These are phyloP conservation scores for Darksidea phi DNA, from an alignment of 495 filamentous ascomycete genomes.

Conservation along the genomic window DNA sequence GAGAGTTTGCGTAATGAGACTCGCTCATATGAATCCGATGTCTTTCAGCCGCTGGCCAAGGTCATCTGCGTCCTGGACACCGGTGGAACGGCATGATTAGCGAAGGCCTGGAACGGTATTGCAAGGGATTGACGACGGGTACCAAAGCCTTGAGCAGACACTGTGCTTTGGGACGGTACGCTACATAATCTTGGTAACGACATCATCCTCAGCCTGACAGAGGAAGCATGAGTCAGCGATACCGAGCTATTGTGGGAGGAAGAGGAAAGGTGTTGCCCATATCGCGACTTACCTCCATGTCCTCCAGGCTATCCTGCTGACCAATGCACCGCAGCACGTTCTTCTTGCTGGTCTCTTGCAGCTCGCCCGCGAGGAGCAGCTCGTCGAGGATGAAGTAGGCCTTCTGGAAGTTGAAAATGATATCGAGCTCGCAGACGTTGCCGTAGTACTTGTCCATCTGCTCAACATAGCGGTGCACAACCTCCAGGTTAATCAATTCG, in stretches of 20 bases:
- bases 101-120: constrained; percentile 12
- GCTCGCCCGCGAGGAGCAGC: constrained; percentile 89
- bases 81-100: constrained; percentile 26
- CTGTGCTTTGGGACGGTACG: constrained; percentile 5
- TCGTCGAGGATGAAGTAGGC: constrained; percentile 99
- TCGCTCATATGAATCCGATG: constrained; percentile 35
- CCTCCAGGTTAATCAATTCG: constrained; percentile 95
- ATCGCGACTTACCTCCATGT: constrained; percentile 83
- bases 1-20: constrained; percentile 20
- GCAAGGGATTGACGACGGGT: constrained; percentile 1
- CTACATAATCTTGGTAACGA: constrained; percentile 91
- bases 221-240: constrained; percentile 41
- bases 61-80: constrained; percentile 34
- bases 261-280: constrained; percentile 13
- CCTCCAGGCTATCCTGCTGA: constrained; percentile 90
- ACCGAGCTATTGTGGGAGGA: constrained; percentile 51
- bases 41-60: constrained; percentile 32
- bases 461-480: constrained; percentile 98
- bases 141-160: constrained; percentile 6
- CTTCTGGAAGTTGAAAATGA: constrained; percentile 99
- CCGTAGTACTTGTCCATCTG: constrained; percentile 99
- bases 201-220: constrained; percentile 86
- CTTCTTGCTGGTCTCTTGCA: constrained; percentile 99
- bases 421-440: constrained; percentile 98
- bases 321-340: constrained; percentile 92